Evolutionary conservation across 805 yeast genomes (phyloP).

Genomic region (Sugiyamaella valdiviana): DNA sequence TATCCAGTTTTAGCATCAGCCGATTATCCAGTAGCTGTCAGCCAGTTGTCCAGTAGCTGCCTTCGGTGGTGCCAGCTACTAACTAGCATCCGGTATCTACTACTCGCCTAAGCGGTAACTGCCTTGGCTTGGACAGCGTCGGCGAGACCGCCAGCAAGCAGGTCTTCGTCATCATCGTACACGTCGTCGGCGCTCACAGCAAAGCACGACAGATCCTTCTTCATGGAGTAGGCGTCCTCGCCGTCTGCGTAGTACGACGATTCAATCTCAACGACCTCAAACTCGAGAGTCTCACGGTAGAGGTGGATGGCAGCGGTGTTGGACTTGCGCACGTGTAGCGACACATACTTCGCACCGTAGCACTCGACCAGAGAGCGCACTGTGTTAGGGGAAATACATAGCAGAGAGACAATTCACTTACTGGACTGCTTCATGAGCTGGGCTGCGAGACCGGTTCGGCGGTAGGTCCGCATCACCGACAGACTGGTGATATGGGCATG

Average conservation of each 20-base stretch:
- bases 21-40: neutral
- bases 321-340: slow-evolving; percentile 88
- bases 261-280: slow-evolving; percentile 77
- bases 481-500: slow-evolving; percentile 94
- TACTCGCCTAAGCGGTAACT: slow-evolving; percentile 2
- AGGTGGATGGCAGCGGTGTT: slow-evolving; percentile 91
- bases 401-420: neutral
- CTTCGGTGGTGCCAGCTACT: neutral
- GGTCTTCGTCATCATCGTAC: slow-evolving; percentile 25
- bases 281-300: slow-evolving; percentile 76
- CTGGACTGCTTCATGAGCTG: slow-evolving; percentile 52
- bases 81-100: neutral
- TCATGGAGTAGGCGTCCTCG: slow-evolving; percentile 97
- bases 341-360: slow-evolving; percentile 74
- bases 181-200: slow-evolving; percentile 9
- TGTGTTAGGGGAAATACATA: slow-evolving; percentile 44
- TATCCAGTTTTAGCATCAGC: no score
- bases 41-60: neutral
- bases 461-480: slow-evolving; percentile 90
- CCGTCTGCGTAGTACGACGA: slow-evolving; percentile 93
- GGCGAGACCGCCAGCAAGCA: slow-evolving; percentile 20
- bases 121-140: neutral
- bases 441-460: slow-evolving; percentile 93
- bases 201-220: slow-evolving; percentile 45
- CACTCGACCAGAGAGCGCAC: slow-evolving; percentile 74